Base-by-base conservation (phyloP, 371 early-diverging fungal genomes). In the Encephalitozoon cuniculi region DNA sequence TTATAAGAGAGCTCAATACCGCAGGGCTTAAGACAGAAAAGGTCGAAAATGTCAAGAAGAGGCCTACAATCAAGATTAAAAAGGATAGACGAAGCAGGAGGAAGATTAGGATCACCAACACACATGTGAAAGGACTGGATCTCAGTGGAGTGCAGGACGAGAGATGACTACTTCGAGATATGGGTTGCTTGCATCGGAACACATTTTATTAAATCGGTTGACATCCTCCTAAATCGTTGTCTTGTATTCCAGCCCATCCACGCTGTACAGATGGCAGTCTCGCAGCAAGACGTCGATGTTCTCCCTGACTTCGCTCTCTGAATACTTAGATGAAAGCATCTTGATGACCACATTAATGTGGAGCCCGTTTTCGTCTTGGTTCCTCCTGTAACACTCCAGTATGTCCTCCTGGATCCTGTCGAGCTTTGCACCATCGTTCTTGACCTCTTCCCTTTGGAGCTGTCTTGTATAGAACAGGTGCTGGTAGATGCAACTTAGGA, bases 61-160 rank as follows among this genome's bases (percentile, higher is more conserved):
- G 73, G 39, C 41, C 68, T 46, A 69, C 78, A 9, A 49, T 64
- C 12, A 75, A 76, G 44, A 59, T 63, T 21, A 74, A 52, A 15
- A 79, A 74, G 64, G 67, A 39, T 30, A 86, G 84, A 51, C 81
- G 72, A 54, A 75, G 77, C 68, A 70, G 72, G 59, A 68, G 86
- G 74, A 83, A 76, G 52, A 83, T 86, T 30, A 84, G 83, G 69
- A 82, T 86, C 68, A 86, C 86, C 23, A 86, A 86, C 55, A 84
- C 86, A 44, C 86, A 86, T 76, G 77, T 86, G 40, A 81, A 86
- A 59, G 79, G 73, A 25, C 51, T 83, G 34, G 77, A 83, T 41
- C 54, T 83, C 2, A 66, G 39, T 43, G 44, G 67, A 15, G 59
- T 81, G 26, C 68, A 77, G 44, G 76, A 79, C n/a, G 26, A 49